Percentiles rank a stretch among this genome's conserved stretches.
Evolutionary conservation across 2,329 filamentous ascomycete genomes (phyloP).

Genomic region (Cladosporium oxysporum): DNA sequence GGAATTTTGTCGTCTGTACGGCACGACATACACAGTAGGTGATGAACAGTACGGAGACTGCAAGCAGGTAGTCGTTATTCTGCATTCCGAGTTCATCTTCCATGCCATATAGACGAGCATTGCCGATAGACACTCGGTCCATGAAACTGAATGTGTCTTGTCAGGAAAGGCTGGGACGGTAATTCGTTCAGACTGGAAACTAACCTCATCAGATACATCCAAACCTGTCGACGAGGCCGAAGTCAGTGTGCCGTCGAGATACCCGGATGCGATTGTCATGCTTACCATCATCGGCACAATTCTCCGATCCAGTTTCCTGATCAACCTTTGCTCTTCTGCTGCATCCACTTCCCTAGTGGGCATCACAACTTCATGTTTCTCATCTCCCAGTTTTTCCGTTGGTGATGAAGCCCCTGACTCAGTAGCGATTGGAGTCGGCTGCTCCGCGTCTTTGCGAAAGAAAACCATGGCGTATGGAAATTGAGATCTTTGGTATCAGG

Average conservation of each 20-base stretch:
- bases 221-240: not conserved
- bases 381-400: conserved; percentile 1
- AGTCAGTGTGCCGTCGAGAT: not conserved
- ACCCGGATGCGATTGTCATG: too few relatives aligned
- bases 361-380: not conserved
- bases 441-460: conserved; percentile 11
- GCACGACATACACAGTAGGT: conserved; percentile 53
- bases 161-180: not conserved
- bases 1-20: too few relatives aligned
- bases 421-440: not conserved
- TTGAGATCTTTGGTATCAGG: not conserved
- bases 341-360: not conserved
- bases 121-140: conserved; percentile 48
- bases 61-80: conserved; percentile 40
- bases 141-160: conserved; percentile 41
- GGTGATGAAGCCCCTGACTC: conserved; percentile 4
- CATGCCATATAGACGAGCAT: conserved; percentile 46
- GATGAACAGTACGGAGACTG: conserved; percentile 25
- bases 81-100: conserved; percentile 48
- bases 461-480: not conserved
- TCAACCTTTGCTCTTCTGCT: conserved; percentile 15
- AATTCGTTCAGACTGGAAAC: not conserved
- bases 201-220: conserved; percentile 14
- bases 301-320: conserved; percentile 10
- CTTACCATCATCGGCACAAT: conserved; percentile 18